Conservation (phyloP, 352 stramenopile genomes). For the Phytopythium vexans region DNA sequence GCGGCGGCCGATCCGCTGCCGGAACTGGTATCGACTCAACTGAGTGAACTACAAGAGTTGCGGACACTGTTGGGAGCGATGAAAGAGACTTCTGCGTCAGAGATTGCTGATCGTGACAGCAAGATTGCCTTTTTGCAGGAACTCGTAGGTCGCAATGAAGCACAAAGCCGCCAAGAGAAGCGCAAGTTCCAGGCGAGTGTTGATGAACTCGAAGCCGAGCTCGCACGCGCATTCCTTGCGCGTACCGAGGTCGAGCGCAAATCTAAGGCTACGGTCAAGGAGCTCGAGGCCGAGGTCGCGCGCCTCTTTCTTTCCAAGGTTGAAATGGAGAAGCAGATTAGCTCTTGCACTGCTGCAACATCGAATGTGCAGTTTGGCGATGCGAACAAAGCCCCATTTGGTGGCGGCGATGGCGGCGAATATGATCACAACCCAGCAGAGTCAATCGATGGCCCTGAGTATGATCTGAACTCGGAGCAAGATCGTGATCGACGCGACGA, state of each 20-base stretch:
- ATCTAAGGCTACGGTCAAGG: constrained; percentile 47
- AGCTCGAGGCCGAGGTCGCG: constrained; percentile 53
- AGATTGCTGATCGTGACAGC: constrained; percentile 21
- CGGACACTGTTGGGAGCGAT: constrained; percentile 32
- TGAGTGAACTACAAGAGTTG: constrained; percentile 31
- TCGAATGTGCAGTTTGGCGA: constrained; percentile 7
- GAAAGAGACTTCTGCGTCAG: constrained; percentile 21
- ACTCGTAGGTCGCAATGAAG: constrained; percentile 17
- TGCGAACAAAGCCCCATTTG: constrained; percentile 14
- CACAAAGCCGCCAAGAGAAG: constrained; percentile 21
- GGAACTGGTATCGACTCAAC: constrained; percentile 21
- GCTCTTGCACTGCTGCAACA: constrained; percentile 1
- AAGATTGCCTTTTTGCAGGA: constrained; percentile 27
- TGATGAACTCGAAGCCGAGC: constrained; percentile 47
- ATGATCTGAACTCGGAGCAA: too few relatives aligned
- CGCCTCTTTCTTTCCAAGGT: constrained; percentile 53
- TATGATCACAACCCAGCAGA: too few relatives aligned
- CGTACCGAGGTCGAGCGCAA: constrained; percentile 48
- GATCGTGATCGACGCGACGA: too few relatives aligned
- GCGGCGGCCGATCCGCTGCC: constrained; percentile 19
- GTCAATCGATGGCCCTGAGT: too few relatives aligned
- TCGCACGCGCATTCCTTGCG: constrained; percentile 48
- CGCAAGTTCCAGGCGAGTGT: constrained; percentile 36
- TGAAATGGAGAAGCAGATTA: constrained; percentile 40
- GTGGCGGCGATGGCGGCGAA: too few relatives aligned